These are phyloP conservation scores for Trichoderma semiorbis DNA, from an alignment of 2,329 filamentous ascomycete species.

Conservation along the genomic window DNA sequence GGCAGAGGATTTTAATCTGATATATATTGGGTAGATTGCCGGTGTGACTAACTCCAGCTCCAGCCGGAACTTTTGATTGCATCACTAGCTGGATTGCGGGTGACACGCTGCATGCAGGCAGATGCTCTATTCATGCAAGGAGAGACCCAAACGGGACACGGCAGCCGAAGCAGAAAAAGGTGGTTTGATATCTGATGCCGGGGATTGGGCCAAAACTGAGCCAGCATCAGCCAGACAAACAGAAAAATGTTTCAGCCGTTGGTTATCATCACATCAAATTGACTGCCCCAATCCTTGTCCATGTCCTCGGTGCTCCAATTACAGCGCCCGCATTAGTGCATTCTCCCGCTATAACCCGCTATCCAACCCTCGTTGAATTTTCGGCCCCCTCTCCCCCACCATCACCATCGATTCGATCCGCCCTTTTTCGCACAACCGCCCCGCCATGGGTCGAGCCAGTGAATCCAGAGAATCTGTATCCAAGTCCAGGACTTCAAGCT, in stretches of 20 bases:
- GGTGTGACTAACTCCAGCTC: constrained; percentile 2
- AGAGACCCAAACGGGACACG: background rate
- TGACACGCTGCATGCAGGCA: background rate
- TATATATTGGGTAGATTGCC: background rate
- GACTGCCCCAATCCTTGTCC: background rate
- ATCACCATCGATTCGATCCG: background rate
- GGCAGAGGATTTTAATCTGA: background rate
- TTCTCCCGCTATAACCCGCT: background rate
- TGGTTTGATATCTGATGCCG: background rate
- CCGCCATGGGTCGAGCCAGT: constrained; percentile 29
- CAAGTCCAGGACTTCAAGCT: constrained; percentile 22
- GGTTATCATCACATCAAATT: background rate
- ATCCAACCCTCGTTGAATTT: background rate
- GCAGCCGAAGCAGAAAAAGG: background rate
- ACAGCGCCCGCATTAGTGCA: background rate
- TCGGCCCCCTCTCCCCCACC: constrained; percentile 1
- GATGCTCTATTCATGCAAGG: background rate
- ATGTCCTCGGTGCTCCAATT: too few species aligned
- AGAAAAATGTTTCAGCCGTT: background rate
- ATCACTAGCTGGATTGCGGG: constrained; percentile 2
- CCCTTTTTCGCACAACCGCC: constrained; percentile 17
- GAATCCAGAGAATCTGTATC: constrained; percentile 19
- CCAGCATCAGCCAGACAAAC: background rate
- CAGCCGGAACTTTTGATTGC: background rate
- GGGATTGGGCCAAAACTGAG: background rate